Conservation (phyloP, 2,329 filamentous ascomycete genomes). For the Drechslerella dactyloides region DNA sequence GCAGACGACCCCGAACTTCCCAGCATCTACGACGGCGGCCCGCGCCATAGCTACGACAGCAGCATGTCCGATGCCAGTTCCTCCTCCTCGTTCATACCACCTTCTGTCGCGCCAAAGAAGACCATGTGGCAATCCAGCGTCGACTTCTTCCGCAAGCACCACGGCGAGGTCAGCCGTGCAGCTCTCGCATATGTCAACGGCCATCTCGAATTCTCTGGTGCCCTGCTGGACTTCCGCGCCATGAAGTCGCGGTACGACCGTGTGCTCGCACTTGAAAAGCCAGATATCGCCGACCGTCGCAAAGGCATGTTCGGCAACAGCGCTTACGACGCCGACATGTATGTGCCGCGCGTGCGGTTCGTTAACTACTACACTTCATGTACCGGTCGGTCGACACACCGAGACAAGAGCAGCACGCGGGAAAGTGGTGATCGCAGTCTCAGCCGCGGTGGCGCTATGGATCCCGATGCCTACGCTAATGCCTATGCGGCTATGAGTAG, state of each 20-base stretch:
- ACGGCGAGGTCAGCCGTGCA: slow-evolving; percentile 72
- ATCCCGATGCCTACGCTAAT: slow-evolving; percentile 5
- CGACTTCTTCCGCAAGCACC: slow-evolving; percentile 84
- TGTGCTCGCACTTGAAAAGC: slow-evolving; percentile 70
- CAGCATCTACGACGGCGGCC: slow-evolving; percentile 15
- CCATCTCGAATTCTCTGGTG: slow-evolving; percentile 81
- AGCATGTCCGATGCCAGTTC: slow-evolving; percentile 1
- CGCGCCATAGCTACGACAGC: slow-evolving; percentile 6
- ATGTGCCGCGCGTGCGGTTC: slow-evolving; percentile 70
- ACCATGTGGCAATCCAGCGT: slow-evolving; percentile 60
- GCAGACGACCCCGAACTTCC: slow-evolving; percentile 50
- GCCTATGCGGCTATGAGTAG: slow-evolving; percentile 44
- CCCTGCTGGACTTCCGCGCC: slow-evolving; percentile 75
- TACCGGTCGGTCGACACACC: slow-evolving; percentile 69
- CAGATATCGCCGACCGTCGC: slow-evolving; percentile 34
- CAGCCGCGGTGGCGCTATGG: too few relatives aligned
- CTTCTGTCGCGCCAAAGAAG: slow-evolving; percentile 37
- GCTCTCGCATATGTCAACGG: slow-evolving; percentile 76
- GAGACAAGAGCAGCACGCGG: slow-evolving; percentile 51
- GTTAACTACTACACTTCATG: slow-evolving; percentile 91
- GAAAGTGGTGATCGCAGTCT: too few relatives aligned
- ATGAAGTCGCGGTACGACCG: slow-evolving; percentile 73
- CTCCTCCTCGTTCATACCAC: slow-evolving; percentile 19
- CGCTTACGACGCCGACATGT: slow-evolving; percentile 11
- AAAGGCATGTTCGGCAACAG: slow-evolving; percentile 49